These are phyloP conservation scores for Boletus sensibilis DNA, from an alignment of 768 basidiomycete species.

Conservation along the genomic window DNA sequence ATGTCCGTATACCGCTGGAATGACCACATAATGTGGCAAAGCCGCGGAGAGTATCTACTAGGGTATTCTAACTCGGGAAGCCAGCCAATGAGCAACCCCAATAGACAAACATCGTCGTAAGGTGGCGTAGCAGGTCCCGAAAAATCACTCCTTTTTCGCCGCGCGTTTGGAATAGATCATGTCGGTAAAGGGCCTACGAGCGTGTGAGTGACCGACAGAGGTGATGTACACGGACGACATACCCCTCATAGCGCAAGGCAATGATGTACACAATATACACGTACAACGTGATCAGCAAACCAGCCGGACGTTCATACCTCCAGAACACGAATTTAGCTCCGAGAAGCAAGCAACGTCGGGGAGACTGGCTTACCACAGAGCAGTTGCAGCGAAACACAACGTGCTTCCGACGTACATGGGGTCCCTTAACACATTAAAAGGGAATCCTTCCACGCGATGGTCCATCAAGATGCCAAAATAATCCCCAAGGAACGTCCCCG, in stretches of 20 bases:
- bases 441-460: slow-evolving; percentile 90
- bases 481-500: slow-evolving; percentile 87
- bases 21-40: neutral
- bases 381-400: slow-evolving; percentile 81
- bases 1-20: neutral
- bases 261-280: slow-evolving; percentile 83
- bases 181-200: slow-evolving; percentile 67
- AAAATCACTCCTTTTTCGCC: slow-evolving; percentile 19
- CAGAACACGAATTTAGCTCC: neutral
- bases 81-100: neutral
- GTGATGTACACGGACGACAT: slow-evolving; percentile 28
- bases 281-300: slow-evolving; percentile 73
- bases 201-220: neutral
- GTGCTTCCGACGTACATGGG: slow-evolving; percentile 99
- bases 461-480: slow-evolving; percentile 89
- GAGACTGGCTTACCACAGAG: slow-evolving; percentile 67
- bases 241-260: slow-evolving; percentile 91
- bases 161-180: slow-evolving; percentile 71
- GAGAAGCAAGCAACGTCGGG: neutral
- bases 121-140: neutral
- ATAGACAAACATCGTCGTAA: neutral
- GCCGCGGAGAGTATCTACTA: neutral
- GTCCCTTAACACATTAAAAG: slow-evolving; percentile 88
- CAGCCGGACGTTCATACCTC: slow-evolving; percentile 86
- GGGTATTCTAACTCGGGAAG: neutral